phyloP scores from a whole-genome alignment of 169 alveolate species.

The Blepharisma undulans region DNA sequence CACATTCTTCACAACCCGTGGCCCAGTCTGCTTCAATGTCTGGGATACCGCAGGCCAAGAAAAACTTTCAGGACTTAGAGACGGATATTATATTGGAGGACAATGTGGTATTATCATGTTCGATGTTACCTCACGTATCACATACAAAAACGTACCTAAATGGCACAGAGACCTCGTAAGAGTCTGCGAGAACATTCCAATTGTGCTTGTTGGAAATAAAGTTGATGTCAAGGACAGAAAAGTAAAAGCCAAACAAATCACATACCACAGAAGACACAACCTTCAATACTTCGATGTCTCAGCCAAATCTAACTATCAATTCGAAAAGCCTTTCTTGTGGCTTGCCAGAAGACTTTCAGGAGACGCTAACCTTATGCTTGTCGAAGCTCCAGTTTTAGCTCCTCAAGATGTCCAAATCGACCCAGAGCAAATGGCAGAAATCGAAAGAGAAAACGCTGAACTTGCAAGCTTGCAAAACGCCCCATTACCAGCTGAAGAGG shows the following conservation, averaged over 20 bases:
- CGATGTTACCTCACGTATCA: conserved; percentile 98
- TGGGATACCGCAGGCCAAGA: conserved; percentile 99
- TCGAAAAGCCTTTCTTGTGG: conserved; percentile 98
- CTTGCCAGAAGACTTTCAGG: conserved; percentile 93
- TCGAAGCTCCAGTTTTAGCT: not conserved
- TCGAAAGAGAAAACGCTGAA: not conserved
- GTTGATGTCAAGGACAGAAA: conserved; percentile 98
- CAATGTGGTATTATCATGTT: conserved; percentile 99
- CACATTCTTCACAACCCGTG: conserved; percentile 95
- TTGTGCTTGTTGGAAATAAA: conserved; percentile 98
- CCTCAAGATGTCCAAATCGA: conserved; percentile 17
- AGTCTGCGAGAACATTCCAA: conserved; percentile 95
- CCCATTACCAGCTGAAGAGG: conserved; percentile 38
- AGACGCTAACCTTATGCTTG: conserved; percentile 50
- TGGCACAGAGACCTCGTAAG: conserved; percentile 99
- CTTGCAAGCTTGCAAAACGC: conserved; percentile 9
- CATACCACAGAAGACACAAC: conserved; percentile 97
- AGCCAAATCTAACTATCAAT: conserved; percentile 97
- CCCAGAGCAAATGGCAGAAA: conserved; percentile 7
- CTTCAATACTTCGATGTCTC: conserved; percentile 98
- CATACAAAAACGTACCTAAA: conserved; percentile 98
- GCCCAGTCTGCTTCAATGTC: conserved; percentile 95
- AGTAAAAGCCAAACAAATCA: conserved; percentile 98
- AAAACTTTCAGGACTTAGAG: conserved; percentile 98
- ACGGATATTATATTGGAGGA: conserved; percentile 97